phyloP scores from a whole-genome alignment of 192 early-diverging fungal species.

The Helicostylum pulchrum region DNA sequence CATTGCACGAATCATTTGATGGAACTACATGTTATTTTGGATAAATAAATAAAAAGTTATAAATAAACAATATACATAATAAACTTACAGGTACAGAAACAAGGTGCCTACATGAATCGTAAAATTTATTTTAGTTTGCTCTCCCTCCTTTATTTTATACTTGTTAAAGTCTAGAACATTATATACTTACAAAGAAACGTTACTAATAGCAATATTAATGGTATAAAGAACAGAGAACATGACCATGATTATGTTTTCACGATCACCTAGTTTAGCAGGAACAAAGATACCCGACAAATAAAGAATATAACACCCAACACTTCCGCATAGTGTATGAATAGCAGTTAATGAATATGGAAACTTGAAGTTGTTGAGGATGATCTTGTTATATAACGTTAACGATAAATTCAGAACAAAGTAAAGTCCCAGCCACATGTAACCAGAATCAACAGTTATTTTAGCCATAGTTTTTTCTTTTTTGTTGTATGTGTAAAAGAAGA shows the following conservation, averaged over 20 bases:
- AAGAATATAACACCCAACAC: conserved; percentile 50
- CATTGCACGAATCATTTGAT: conserved; percentile 70
- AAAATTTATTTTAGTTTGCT: neutral
- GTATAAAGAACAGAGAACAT: conserved; percentile 71
- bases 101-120: conserved; percentile 2
- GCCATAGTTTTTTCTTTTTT: neutral
- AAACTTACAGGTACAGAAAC: conserved; percentile 20
- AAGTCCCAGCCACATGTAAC: conserved; percentile 39
- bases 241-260: conserved; percentile 47
- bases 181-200: conserved; percentile 53
- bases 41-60: no score
- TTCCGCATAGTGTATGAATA: conserved; percentile 58
- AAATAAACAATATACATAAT: neutral
- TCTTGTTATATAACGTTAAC: conserved; percentile 65
- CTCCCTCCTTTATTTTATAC: conserved; percentile 1
- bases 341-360: conserved; percentile 75
- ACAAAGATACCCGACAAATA: conserved; percentile 31
- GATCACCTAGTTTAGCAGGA: conserved; percentile 35
- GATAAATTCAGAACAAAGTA: conserved; percentile 62
- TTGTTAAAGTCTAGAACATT: conserved; percentile 3
- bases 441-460: conserved; percentile 14
- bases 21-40: conserved; percentile 40
- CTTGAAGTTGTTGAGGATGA: conserved; percentile 56
- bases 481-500: neutral
- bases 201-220: conserved; percentile 70